These are phyloP conservation scores for Hibiscus trionum DNA, from an alignment of 345 rosid genomes.

Conservation along the genomic window DNA sequence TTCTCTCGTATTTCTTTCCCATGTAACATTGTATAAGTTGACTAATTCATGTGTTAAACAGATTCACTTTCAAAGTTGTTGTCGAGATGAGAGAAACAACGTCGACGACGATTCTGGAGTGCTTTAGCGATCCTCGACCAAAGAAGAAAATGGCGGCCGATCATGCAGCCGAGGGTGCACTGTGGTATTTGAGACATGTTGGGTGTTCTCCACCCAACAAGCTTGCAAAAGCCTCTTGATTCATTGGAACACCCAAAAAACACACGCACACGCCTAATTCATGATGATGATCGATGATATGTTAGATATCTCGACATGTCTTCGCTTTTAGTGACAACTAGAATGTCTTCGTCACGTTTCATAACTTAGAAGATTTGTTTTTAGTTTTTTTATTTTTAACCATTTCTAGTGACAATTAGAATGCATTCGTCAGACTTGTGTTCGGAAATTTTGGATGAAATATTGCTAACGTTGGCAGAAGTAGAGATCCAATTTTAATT, in stretches of 20 bases:
- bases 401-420: no score
- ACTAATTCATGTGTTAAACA: conserved; percentile 12
- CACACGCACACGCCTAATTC: neutral
- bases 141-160: conserved; percentile 54
- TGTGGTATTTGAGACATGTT: conserved; percentile 49
- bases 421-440: no score
- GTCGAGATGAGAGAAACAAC: conserved; percentile 25
- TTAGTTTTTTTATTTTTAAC: no score
- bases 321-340: neutral
- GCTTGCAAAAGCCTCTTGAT: neutral
- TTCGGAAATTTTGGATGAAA: no score
- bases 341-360: neutral
- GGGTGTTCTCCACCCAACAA: conserved; percentile 22
- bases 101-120: conserved; percentile 25
- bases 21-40: neutral
- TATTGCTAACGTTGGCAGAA: no score
- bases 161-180: conserved; percentile 60
- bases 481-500: no score
- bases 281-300: neutral
- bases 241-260: neutral
- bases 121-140: conserved; percentile 32
- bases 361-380: no score
- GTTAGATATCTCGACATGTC: neutral
- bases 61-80: conserved; percentile 37
- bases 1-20: neutral